These are phyloP conservation scores for Helichrysum umbraculigerum DNA, from an alignment of 129 eudicot genomes.

Conservation along the genomic window DNA sequence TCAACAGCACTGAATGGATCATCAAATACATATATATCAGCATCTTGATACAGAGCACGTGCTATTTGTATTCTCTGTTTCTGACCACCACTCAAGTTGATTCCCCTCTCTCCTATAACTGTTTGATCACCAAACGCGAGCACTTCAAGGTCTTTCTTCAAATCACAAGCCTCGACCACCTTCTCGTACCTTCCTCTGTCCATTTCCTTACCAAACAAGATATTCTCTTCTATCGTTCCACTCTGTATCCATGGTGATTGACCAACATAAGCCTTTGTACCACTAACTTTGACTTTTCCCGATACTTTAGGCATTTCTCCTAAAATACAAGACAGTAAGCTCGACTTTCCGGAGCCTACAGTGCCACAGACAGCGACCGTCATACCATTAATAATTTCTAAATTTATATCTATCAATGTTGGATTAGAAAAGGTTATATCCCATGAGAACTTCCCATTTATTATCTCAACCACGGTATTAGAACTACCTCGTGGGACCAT, in stretches of 20 bases:
- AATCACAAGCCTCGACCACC: slow-evolving; percentile 78
- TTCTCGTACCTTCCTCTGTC: slow-evolving; percentile 50
- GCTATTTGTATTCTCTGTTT: slow-evolving; percentile 94
- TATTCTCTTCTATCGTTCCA: slow-evolving; percentile 80
- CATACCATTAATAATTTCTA: slow-evolving; percentile 54
- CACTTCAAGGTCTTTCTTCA: slow-evolving; percentile 79
- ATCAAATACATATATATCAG: slow-evolving; percentile 85
- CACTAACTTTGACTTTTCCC: slow-evolving; percentile 59
- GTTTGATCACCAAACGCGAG: slow-evolving; percentile 85
- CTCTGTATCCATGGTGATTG: slow-evolving; percentile 97
- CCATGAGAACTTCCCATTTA: slow-evolving; percentile 67
- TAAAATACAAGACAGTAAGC: slow-evolving; percentile 69
- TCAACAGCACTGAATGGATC: slow-evolving; percentile 98
- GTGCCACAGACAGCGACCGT: slow-evolving; percentile 89
- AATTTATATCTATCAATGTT: slow-evolving; percentile 54
- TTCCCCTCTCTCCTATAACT: slow-evolving; percentile 88
- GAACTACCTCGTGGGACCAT: slow-evolving; percentile 45
- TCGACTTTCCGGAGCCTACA: slow-evolving; percentile 91
- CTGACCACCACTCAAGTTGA: slow-evolving; percentile 94
- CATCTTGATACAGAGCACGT: slow-evolving; percentile 86
- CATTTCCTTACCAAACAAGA: slow-evolving; percentile 79
- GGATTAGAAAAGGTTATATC: slow-evolving; percentile 46
- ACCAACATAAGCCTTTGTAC: slow-evolving; percentile 80
- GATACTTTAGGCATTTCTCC: slow-evolving; percentile 81
- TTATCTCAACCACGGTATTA: slow-evolving; percentile 52